phyloP scores from a whole-genome alignment of 1,284 basidiomycete genomes.

The Mycena sp. region DNA sequence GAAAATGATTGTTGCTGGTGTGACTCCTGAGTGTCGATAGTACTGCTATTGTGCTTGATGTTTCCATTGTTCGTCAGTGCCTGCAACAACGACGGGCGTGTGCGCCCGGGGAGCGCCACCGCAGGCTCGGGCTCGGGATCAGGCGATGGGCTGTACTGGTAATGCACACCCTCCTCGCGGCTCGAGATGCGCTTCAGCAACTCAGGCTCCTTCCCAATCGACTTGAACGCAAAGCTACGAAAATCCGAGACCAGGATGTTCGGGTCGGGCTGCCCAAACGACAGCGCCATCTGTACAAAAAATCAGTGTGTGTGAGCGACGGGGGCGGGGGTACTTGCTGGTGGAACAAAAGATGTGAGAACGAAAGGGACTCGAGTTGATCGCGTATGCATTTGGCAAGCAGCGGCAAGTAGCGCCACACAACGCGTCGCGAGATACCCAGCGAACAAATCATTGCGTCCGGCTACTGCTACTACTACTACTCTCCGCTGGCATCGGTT shows the following conservation, averaged over 20 bases:
- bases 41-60: too few species aligned
- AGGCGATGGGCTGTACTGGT: conserved; percentile 41
- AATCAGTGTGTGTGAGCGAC: neutral
- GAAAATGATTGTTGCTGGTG: neutral
- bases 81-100: conserved; percentile 26
- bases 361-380: neutral
- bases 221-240: conserved; percentile 51
- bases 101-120: conserved; percentile 16
- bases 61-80: conserved; percentile 3
- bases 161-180: conserved; percentile 36
- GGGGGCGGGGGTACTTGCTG: conserved; percentile 2
- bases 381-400: neutral
- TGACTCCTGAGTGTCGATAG: neutral
- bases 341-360: conserved; percentile 2
- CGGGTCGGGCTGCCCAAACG: conserved; percentile 7
- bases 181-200: conserved; percentile 56
- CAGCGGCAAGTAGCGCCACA: conserved; percentile 1
- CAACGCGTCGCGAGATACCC: conserved; percentile 15
- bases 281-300: neutral
- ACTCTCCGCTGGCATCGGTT: conserved; percentile 17
- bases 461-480: neutral
- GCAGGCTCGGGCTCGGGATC: conserved; percentile 33
- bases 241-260: conserved; percentile 36
- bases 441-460: neutral
- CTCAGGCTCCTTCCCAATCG: conserved; percentile 56